Evolutionary conservation across 371 early-diverging fungal species (phyloP).

Genomic region (Funneliformis caledonium): DNA sequence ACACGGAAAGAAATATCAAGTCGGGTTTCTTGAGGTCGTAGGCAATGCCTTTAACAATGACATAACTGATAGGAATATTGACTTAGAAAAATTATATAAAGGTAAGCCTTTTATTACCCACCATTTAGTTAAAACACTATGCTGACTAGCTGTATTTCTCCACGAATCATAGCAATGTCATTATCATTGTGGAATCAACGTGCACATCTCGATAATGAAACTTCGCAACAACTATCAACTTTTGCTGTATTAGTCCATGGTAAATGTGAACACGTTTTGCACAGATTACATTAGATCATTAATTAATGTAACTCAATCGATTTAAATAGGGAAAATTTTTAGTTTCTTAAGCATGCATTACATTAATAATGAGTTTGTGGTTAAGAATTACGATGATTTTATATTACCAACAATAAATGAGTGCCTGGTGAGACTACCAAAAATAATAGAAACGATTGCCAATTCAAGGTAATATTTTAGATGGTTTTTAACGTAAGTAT

Average conservation of each 20-base stretch:
- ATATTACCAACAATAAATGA: constrained; percentile 36
- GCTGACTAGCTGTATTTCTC: constrained; percentile 27
- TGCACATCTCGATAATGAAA: constrained; percentile 35
- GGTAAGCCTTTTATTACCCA: constrained; percentile 32
- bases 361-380: constrained; percentile 36
- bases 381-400: constrained; percentile 32
- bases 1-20: constrained; percentile 36
- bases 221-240: constrained; percentile 24
- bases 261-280: constrained; percentile 22
- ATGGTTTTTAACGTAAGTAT: constrained; percentile 28
- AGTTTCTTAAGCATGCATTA: constrained; percentile 37
- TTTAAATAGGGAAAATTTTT: constrained; percentile 34
- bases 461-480: constrained; percentile 39
- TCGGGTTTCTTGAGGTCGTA: constrained; percentile 37
- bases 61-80: constrained; percentile 36
- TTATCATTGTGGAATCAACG: no score
- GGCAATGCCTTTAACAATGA: constrained; percentile 35
- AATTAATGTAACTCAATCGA: no score
- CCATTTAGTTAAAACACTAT: constrained; percentile 32
- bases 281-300: no score
- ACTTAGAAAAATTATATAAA: constrained; percentile 36
- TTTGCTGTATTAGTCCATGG: constrained; percentile 36
- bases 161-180: no score
- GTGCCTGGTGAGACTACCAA: constrained; percentile 34
- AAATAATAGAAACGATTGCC: constrained; percentile 31